A percentile compares a stretch with the other conserved stretches of the same genome.
Evolutionary conservation across 2,329 filamentous ascomycete genomes (phyloP).

Genomic region (Bipolaris zeicola): DNA sequence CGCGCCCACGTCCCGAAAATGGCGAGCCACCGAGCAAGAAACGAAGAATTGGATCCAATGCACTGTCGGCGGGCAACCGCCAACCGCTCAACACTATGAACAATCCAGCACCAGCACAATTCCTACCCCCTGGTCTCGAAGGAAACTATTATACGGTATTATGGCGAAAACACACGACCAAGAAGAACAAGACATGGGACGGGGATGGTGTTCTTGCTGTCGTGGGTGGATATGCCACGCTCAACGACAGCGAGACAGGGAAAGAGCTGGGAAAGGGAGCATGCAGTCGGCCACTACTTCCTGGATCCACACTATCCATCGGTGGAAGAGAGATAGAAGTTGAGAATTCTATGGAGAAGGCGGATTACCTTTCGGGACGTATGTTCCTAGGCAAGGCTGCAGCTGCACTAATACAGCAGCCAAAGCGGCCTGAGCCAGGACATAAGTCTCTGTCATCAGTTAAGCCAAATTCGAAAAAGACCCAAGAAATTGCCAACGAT

Average conservation of each 20-base stretch:
- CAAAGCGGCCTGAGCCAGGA: constrained; percentile 21
- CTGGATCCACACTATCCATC: constrained; percentile 66
- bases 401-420: constrained; percentile 24
- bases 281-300: constrained; percentile 62
- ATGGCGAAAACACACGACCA: constrained; percentile 70
- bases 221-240: constrained; percentile 61
- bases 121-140: constrained; percentile 30
- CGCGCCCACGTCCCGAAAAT: constrained; percentile 26
- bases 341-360: constrained; percentile 64
- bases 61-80: constrained; percentile 31
- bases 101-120: constrained; percentile 26
- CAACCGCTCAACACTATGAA: constrained; percentile 40
- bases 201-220: constrained; percentile 70
- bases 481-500: constrained; percentile 20
- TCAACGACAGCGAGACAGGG: constrained; percentile 66
- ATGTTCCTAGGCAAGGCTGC: constrained; percentile 49
- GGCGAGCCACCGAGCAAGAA: constrained; percentile 50
- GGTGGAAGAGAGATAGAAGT: constrained; percentile 72
- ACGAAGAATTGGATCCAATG: constrained; percentile 46
- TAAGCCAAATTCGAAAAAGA: constrained; percentile 24
- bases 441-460: constrained; percentile 20
- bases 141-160: constrained; percentile 53
- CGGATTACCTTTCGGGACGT: constrained; percentile 61
- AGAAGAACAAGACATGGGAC: constrained; percentile 80
- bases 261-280: constrained; percentile 65